A percentile compares a stretch with the other conserved stretches of the same genome.
Evolutionary conservation across 495 filamentous ascomycete species (phyloP).

Genomic region (Podospora appendiculata): DNA sequence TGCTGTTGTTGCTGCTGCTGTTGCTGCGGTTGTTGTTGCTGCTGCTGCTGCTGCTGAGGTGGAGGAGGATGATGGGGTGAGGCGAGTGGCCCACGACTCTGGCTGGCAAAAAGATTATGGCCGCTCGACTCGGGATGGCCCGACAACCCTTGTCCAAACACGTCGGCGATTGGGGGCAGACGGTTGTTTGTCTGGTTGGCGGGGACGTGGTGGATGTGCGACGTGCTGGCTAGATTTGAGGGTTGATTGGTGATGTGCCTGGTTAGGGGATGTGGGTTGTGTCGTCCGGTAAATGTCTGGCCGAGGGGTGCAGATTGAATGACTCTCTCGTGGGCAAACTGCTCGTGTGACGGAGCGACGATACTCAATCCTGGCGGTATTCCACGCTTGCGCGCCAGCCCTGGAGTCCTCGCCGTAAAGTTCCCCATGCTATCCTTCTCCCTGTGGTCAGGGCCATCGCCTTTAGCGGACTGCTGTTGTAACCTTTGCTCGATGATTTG

Average conservation of each 20-base stretch:
- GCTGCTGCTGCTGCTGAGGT: conserved; percentile 10
- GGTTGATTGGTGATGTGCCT: conserved; percentile 80
- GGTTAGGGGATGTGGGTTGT: conserved; percentile 72
- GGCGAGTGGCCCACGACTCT: conserved; percentile 49
- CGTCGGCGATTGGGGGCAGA: conserved; percentile 88
- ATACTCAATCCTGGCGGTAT: conserved; percentile 90
- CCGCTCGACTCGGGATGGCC: conserved; percentile 62
- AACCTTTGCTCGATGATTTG: conserved; percentile 90
- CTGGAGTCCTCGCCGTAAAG: conserved; percentile 58
- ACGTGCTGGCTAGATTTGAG: conserved; percentile 76
- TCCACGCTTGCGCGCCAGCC: conserved; percentile 58
- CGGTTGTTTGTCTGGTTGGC: conserved; percentile 87
- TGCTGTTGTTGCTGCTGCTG: conserved; percentile 2
- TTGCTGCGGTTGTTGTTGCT: conserved; percentile 9
- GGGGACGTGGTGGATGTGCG: conserved; percentile 87
- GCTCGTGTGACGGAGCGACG: conserved; percentile 88
- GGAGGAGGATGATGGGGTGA: conserved; percentile 58
- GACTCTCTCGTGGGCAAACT: conserved; percentile 91
- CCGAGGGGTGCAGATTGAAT: conserved; percentile 96
- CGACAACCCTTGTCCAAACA: conserved; percentile 80
- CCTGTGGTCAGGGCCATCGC: conserved; percentile 54
- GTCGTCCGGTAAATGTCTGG: conserved; percentile 88
- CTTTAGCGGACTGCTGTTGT: conserved; percentile 77
- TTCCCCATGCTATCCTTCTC: conserved; percentile 42
- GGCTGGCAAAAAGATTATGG: conserved; percentile 43